Conservation (phyloP, 305 asterid genomes). For the Rubia tinctorum region DNA sequence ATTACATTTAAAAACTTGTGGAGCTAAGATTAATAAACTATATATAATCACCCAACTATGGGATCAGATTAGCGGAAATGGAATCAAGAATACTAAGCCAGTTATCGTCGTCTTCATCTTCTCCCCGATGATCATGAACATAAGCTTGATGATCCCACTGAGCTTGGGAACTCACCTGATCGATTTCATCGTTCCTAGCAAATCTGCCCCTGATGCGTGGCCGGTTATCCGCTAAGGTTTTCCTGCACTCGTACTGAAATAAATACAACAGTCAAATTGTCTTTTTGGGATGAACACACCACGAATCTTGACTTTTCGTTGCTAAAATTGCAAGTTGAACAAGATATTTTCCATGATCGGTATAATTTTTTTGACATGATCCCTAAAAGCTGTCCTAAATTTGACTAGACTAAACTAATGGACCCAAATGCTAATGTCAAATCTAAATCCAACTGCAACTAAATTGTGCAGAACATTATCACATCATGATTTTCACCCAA, state of each 20-base stretch:
- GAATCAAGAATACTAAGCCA: conserved; percentile 69
- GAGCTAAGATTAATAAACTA: conserved; percentile 23
- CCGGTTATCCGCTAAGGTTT: conserved; percentile 81
- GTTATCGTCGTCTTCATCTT: conserved; percentile 50
- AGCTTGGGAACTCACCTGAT: conserved; percentile 31
- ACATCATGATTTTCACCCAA: too few species aligned
- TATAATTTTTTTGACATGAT: background rate
- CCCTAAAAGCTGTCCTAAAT: background rate
- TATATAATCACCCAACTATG: conserved; percentile 26
- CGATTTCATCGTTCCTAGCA: conserved; percentile 65
- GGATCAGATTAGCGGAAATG: conserved; percentile 49
- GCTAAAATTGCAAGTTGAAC: too few species aligned
- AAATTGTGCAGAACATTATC: too few species aligned
- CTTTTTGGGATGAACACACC: too few species aligned
- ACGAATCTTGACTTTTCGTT: too few species aligned
- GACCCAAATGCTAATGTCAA: too few species aligned
- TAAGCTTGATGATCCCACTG: conserved; percentile 47
- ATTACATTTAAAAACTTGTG: conserved; percentile 33
- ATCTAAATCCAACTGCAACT: too few species aligned
- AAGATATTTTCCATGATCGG: too few species aligned
- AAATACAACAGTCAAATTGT: conserved; percentile 4
- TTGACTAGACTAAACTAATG: too few species aligned
- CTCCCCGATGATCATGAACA: conserved; percentile 28
- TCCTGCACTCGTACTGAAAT: conserved; percentile 84
- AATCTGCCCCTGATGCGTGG: conserved; percentile 85